Evolutionary conservation across 2,329 filamentous ascomycete species (phyloP).

Genomic region (Fonsecaea multimorphosa): DNA sequence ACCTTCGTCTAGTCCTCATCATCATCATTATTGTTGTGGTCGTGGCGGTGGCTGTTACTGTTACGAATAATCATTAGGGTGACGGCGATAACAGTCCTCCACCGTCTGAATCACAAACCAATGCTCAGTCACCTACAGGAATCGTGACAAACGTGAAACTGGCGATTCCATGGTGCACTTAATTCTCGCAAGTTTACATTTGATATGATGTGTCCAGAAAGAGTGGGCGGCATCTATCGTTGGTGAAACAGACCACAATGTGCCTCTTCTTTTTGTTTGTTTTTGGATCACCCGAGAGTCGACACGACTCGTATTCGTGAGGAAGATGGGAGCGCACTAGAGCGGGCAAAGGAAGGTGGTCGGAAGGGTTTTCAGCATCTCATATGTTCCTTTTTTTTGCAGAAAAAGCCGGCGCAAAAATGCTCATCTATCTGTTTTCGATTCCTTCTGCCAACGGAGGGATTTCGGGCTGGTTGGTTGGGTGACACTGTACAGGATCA

Average conservation of each 20-base stretch:
- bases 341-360: conserved; percentile 2
- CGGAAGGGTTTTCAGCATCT: conserved; percentile 10
- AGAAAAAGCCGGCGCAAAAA: conserved; percentile 34
- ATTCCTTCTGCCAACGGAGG: conserved; percentile 7
- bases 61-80: conserved; percentile 43
- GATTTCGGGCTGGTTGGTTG: conserved; percentile 13
- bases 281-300: conserved; percentile 3
- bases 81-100: not conserved
- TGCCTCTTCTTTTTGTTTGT: not conserved
- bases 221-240: conserved; percentile 3
- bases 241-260: conserved; percentile 20
- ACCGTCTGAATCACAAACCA: conserved; percentile 5
- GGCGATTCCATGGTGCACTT: not conserved
- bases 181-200: not conserved
- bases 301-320: not conserved
- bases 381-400: conserved; percentile 26
- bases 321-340: not conserved
- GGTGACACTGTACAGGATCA: conserved; percentile 31
- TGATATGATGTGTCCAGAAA: not conserved
- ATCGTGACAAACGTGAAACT: not conserved
- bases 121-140: not conserved
- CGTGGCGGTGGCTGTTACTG: conserved; percentile 57
- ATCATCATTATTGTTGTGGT: conserved; percentile 58
- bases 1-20: conserved; percentile 55
- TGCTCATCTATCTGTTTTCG: conserved; percentile 19